Evolutionary conservation across 768 basidiomycete species (phyloP), one percentile per base, ranked within the genome.

Genomic region (Psilocybe cubensis): DNA sequence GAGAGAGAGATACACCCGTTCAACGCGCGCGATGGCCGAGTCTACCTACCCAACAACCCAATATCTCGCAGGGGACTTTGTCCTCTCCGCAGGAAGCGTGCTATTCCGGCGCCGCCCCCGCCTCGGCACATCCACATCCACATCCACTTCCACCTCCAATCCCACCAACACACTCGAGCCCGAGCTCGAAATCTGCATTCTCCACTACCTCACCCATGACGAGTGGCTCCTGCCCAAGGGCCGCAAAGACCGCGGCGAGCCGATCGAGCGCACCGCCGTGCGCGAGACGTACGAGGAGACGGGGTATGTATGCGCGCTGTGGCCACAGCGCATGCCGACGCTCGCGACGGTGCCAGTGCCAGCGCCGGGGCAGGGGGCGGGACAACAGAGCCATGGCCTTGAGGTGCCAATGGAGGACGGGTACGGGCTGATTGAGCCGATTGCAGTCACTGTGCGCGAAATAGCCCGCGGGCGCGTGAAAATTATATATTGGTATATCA

Each of bases 241-340:
- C 4, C 77, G 84, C 28, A 87, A 87, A 64, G 84, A 87, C 64
- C 66, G 74, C 20, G 79, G 79, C 1, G 87, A 88, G 68, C 70
- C 73, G 4, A 70, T 84, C 17, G 79, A 82, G 53, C 61, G 54
- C 1, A 74, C 86, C 1, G 86, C 86, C 0, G 58, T 84, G 4
- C 76, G 87, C 17, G 87, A 89, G 70, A 85, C 85, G 0, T 85
- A 76, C 64, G 88, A 86, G 64, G 86, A 88, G 72, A 87, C 85
- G 0, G 86, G 85, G 4, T 88, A 83, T 61, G 69, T 69, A 3
- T 87, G 86, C 67, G 64, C 68, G 20, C 68, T 83, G 33, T 76
- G 84, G 59, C 79, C 83, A 1, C 70, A 76, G 45, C 73, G 70
- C 44, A 79, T 87, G 75, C 66, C 71, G 45, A 87, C 85, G 14